These are phyloP conservation scores for Suillus decipiens DNA, from an alignment of 768 basidiomycete species.

Conservation along the genomic window DNA sequence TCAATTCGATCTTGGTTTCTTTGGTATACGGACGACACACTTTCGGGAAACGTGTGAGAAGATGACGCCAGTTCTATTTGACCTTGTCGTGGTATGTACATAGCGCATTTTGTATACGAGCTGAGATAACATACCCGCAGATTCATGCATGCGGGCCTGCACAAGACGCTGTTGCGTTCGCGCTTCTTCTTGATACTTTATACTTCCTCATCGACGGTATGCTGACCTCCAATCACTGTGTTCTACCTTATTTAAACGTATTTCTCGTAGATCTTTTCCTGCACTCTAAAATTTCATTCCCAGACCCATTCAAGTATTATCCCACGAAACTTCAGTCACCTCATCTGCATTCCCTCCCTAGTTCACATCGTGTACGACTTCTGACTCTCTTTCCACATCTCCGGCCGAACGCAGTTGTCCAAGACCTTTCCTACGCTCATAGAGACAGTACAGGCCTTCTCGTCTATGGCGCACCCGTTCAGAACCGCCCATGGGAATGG, in stretches of 20 bases:
- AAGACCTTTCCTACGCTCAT: constrained; percentile 59
- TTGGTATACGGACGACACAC: constrained; percentile 53
- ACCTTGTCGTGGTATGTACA: constrained; percentile 51
- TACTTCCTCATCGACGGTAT: constrained; percentile 75
- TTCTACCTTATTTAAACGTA: constrained; percentile 2
- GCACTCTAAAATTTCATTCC: constrained; percentile 51
- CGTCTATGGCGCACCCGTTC: constrained; percentile 52
- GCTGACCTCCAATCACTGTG: constrained; percentile 13
- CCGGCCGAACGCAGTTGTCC: constrained; percentile 50
- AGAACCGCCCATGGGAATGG: constrained; percentile 88
- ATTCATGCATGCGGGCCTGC: constrained; percentile 53
- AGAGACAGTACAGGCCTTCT: constrained; percentile 55
- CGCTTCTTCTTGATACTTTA: constrained; percentile 71
- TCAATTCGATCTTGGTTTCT: constrained; percentile 74
- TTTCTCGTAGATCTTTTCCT: constrained; percentile 55
- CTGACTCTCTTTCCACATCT: constrained; percentile 58
- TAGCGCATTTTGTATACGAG: constrained; percentile 6
- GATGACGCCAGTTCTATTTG: constrained; percentile 47
- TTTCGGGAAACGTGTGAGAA: constrained; percentile 47
- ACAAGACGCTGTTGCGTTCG: constrained; percentile 59
- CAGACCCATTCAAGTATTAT: constrained; percentile 67
- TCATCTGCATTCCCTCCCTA: constrained; percentile 56
- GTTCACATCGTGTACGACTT: constrained; percentile 58
- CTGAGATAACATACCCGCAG: constrained; percentile 36
- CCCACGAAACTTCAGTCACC: constrained; percentile 51